A percentile compares a stretch with the other conserved stretches of the same genome.
Evolutionary conservation across 495 filamentous ascomycete genomes (phyloP).

Genomic region (Aspergillus coremiiformis): DNA sequence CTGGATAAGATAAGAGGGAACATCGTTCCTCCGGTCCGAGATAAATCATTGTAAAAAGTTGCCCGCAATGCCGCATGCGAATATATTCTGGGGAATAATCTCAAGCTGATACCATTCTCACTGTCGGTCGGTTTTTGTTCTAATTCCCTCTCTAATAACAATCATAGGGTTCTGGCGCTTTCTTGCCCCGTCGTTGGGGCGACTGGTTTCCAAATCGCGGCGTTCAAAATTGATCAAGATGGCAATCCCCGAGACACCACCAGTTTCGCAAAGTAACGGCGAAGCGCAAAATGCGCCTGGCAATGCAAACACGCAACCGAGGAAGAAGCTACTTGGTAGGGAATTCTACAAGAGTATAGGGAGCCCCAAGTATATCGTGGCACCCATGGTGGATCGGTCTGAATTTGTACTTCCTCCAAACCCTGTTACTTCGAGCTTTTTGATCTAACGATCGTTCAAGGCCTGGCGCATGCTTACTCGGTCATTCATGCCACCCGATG

Average conservation of each 20-base stretch:
- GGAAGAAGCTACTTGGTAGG: conserved; percentile 65
- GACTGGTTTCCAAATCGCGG: conserved; percentile 2
- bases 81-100: background rate
- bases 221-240: conserved; percentile 19
- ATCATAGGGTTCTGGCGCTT: conserved; percentile 31
- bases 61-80: conserved; percentile 1
- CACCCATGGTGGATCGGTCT: conserved; percentile 97
- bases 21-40: conserved; percentile 21
- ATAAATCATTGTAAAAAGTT: conserved; percentile 22
- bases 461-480: conserved; percentile 93
- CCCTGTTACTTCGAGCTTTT: background rate
- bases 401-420: conserved; percentile 66
- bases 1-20: conserved; percentile 28
- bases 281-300: conserved; percentile 19
- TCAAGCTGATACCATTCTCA: conserved; percentile 1
- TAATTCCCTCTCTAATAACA: conserved; percentile 5
- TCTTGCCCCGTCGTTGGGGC: conserved; percentile 28
- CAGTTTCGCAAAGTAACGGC: conserved; percentile 10
- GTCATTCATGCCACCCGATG: conserved; percentile 67
- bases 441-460: conserved; percentile 37
- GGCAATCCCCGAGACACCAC: conserved; percentile 18
- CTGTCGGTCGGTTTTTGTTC: background rate
- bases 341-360: conserved; percentile 92
- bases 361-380: conserved; percentile 79
- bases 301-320: conserved; percentile 3